phyloP scores from a whole-genome alignment of 2,329 filamentous ascomycete genomes.

The Fusarium pininemorale region DNA sequence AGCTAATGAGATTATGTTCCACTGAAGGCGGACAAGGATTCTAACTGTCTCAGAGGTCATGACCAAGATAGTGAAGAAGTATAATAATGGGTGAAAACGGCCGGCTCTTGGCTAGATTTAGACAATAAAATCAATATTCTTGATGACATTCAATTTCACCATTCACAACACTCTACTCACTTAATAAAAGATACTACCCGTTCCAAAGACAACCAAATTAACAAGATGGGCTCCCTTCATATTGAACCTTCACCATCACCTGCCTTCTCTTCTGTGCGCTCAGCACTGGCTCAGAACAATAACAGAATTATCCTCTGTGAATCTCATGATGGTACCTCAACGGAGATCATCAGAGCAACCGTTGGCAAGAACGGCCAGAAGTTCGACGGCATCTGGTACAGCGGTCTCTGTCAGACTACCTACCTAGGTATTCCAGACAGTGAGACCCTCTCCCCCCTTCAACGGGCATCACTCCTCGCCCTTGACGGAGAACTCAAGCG shows the following conservation, averaged over 20 bases:
- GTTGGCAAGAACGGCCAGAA: constrained; percentile 8
- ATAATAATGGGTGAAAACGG: not conserved
- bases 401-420: constrained; percentile 21
- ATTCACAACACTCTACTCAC: no score
- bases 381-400: constrained; percentile 22
- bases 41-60: not conserved
- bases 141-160: not conserved
- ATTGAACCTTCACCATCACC: not conserved
- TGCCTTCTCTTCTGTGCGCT: not conserved
- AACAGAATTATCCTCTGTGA: constrained; percentile 6
- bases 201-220: not conserved
- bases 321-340: constrained; percentile 8
- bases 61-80: not conserved
- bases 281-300: not conserved
- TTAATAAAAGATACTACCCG: not conserved
- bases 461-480: constrained; percentile 4
- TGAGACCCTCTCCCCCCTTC: constrained; percentile 7
- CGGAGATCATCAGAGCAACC: constrained; percentile 11
- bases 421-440: constrained; percentile 13
- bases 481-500: constrained; percentile 10
- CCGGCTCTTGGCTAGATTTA: not conserved
- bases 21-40: not conserved
- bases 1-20: not conserved
- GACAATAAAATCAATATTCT: not conserved
- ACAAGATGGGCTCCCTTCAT: not conserved